Percentiles rank a stretch among this genome's conserved stretches.
Conservation (phyloP, 2,329 filamentous ascomycete genomes). For the Diplodia scrobiculata region DNA sequence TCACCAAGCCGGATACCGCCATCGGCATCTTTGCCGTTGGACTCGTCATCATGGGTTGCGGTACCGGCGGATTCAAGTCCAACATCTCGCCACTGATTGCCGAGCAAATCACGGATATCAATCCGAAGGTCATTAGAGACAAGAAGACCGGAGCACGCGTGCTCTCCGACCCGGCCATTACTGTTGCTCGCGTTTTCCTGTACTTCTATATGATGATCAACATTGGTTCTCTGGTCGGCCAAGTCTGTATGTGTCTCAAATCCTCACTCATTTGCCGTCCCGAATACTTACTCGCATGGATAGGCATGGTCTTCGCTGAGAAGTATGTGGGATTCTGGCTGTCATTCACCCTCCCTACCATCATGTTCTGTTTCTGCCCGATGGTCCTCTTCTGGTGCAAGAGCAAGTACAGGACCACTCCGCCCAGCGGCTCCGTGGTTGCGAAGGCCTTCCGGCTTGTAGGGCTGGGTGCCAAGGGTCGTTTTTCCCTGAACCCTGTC, state of each 20-base stretch:
- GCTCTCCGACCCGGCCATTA: conserved; percentile 70
- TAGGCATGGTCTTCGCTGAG: conserved; percentile 72
- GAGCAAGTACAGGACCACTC: conserved; percentile 63
- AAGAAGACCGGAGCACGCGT: conserved; percentile 63
- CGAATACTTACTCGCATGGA: conserved; percentile 32
- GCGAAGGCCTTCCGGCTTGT: conserved; percentile 67
- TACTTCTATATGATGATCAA: conserved; percentile 75
- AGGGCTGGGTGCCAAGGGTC: conserved; percentile 63
- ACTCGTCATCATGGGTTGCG: conserved; percentile 52
- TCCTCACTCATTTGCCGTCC: not conserved
- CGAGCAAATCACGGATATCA: conserved; percentile 66
- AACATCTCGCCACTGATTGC: conserved; percentile 65
- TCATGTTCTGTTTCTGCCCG: conserved; percentile 65
- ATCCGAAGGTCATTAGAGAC: conserved; percentile 58
- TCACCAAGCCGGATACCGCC: conserved; percentile 46
- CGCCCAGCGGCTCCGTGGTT: conserved; percentile 72
- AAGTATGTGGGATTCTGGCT: conserved; percentile 77
- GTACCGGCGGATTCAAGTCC: conserved; percentile 53
- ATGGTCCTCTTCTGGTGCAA: conserved; percentile 61
- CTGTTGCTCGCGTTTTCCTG: conserved; percentile 67
- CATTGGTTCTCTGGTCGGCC: conserved; percentile 62
- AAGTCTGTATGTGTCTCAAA: conserved; percentile 37
- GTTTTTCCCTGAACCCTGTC: conserved; percentile 64
- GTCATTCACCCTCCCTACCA: conserved; percentile 67
- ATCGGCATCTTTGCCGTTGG: conserved; percentile 57